Base-by-base conservation (phyloP, 2,329 filamentous ascomycete species). In the Phyllosticta citrichinensis region DNA sequence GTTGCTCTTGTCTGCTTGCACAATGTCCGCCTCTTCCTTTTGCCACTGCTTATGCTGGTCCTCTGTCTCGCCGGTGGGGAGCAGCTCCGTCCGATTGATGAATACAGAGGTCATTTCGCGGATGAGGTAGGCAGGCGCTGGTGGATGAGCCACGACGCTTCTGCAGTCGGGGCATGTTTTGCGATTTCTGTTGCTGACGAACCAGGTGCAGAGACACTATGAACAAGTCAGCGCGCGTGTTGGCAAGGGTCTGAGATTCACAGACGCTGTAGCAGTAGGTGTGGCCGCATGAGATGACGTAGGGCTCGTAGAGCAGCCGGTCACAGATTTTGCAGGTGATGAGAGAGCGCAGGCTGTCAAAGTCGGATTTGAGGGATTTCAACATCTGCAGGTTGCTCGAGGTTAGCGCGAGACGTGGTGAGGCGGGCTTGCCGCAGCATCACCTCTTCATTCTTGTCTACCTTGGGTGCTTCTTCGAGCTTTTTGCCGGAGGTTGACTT, bases 151-250 rank as follows among this genome's bases (percentile, higher is more conserved):
- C 62, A 88, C 82, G 40, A 77, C 74, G 3, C 81, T 76, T 63
- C 86, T 80, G 69, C 86, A 89, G 69, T 88, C 85, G 17, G 86
- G 86, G 71, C 86, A 89, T 66, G 85, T 85, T 70, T 85, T 86
- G 67, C 81, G 84, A 52, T 74, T 74, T 68, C 75, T 80, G 66
- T 81, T 78, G 66, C 73, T 77, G 47, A 71, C 70, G 68, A 82
- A 83, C 80, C 80, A 83, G 63, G 79, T 81, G 65, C 78, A 79
- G 52, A 83, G 74, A 66, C 83, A 84, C 81, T 84, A 70, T 27
- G 64, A 62, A 51, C 11, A 68, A 67, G 73, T 68, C 50, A 64
- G 51, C 12, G 2, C 17, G 20, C 12, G 35, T n/a, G 9, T 67
- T 68, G 20, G 69, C 61, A 58, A 75, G 73, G 72, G 67, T 73